Evolutionary conservation across 140 eudicot genomes (phyloP), one percentile per base, ranked within the genome.

Genomic region (Erigeron philadelphicus): DNA sequence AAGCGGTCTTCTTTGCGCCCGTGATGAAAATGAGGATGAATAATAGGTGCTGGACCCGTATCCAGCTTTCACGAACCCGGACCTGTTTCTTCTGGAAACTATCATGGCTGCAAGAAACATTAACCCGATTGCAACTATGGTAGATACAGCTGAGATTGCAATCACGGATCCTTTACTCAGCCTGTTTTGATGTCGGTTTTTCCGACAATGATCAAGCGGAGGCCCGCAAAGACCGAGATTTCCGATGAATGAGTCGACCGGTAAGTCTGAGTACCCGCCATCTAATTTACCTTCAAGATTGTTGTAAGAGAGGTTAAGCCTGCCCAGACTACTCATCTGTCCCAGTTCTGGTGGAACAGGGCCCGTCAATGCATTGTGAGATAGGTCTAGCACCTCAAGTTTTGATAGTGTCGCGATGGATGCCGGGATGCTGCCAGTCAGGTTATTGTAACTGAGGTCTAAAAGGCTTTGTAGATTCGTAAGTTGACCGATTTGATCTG

Each of bases 291-390:
- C 98, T 47, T 83, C 71, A 11, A 93, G 89, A 74, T 73, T 73
- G 74, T 93, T 93, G 87, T 79, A 85, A 57, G 98, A 93, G 64
- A 93, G 84, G 67, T 93, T 84, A 41, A 89, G 87, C 64, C 71
- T 74, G 31, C 82, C 91, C 79, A 93, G 83, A 70, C 98, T 93
- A 75, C 85, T 93, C 98, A 93, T 93, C 47, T 67, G 75, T 48
- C 83, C 61, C 15, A 93, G 78, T 74, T 81, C 90, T 31, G 69
- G 78, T 23, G 98, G 96, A 68, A 93, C 76, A 7, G 85, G 84
- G 16, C 98, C 98, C 0, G 61, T 66, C 13, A 93, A 84, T n/a
- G 71, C 70, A 49, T 93, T 93, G 83, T 86, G 89, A 16, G 98
- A 89, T 18, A 93, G 75, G 74, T 90, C 95, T 12, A 93, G 79